Conservation (phyloP, 208 protist species). For the Leishmania martiniquensis region DNA sequence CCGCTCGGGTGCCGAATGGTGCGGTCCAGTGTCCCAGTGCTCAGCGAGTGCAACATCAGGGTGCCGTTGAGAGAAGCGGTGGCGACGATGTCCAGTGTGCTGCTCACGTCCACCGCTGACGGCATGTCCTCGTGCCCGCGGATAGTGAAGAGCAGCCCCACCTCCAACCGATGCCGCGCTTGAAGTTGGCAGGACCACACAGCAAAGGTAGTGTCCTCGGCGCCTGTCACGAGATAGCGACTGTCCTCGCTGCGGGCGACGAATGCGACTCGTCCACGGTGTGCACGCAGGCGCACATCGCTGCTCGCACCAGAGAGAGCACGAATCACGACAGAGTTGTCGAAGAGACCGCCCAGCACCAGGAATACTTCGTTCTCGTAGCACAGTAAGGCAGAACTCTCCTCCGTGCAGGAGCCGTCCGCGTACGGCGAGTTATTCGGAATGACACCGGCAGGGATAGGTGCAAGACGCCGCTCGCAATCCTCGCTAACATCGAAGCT, state of each 20-base stretch:
- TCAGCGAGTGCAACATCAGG: conserved; percentile 81
- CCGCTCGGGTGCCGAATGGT: conserved; percentile 74
- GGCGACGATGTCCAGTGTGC: conserved; percentile 74
- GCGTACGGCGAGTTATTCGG: conserved; percentile 38
- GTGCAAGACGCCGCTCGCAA: conserved; percentile 56
- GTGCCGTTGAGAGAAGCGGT: conserved; percentile 84
- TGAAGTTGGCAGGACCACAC: conserved; percentile 79
- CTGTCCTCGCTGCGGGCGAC: conserved; percentile 74
- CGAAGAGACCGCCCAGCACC: conserved; percentile 80
- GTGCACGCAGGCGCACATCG: conserved; percentile 72
- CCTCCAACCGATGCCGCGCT: conserved; percentile 45
- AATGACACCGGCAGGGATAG: conserved; percentile 63
- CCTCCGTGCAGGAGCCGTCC: conserved; percentile 60
- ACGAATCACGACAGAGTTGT: conserved; percentile 80
- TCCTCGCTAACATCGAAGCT: conserved; percentile 76
- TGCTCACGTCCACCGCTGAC: conserved; percentile 73
- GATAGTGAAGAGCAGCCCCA: conserved; percentile 77
- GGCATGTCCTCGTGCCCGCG: conserved; percentile 88
- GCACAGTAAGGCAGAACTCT: conserved; percentile 65
- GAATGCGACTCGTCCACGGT: conserved; percentile 74
- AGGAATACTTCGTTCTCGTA: conserved; percentile 75
- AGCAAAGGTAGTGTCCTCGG: conserved; percentile 92
- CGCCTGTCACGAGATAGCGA: conserved; percentile 81
- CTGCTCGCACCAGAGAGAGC: conserved; percentile 39
- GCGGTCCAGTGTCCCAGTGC: conserved; percentile 66